Conservation (phyloP, 176 grass and related monocot genomes). For the Oryza nivara region DNA sequence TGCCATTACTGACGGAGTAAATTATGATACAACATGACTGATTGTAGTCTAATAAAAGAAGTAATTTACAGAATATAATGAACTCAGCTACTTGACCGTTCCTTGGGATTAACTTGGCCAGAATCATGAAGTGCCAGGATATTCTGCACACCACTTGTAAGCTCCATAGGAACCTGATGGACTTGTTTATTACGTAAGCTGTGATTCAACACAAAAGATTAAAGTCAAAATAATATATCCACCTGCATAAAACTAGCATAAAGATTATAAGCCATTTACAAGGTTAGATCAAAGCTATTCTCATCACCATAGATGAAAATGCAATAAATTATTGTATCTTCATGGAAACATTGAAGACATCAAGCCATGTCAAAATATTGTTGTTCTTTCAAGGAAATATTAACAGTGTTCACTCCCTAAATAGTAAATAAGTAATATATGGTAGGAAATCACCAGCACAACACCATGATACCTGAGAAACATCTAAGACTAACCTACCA, state of each 20-base stretch:
- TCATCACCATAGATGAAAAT: conserved; percentile 7
- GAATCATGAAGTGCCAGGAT: conserved; percentile 83
- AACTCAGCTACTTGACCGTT: conserved; percentile 47
- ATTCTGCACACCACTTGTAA: conserved; percentile 83
- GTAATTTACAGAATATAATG: conserved; percentile 33
- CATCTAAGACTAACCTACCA: conserved; percentile 14
- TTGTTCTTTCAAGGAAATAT: not conserved
- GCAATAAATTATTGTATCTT: conserved; percentile 17
- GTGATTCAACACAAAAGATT: conserved; percentile 45
- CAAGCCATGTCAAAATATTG: conserved; percentile 21
- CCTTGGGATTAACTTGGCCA: conserved; percentile 92
- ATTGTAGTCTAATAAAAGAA: conserved; percentile 20
- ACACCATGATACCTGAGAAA: conserved; percentile 10
- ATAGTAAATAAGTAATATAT: not conserved
- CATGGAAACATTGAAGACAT: not conserved
- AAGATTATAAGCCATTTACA: conserved; percentile 29
- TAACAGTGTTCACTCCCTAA: not conserved
- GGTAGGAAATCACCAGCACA: conserved; percentile 11
- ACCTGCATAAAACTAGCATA: conserved; percentile 6
- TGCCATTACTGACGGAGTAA: conserved; percentile 13
- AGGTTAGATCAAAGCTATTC: conserved; percentile 12
- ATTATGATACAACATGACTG: conserved; percentile 6
- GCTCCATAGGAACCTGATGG: conserved; percentile 66
- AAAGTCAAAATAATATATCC: conserved; percentile 32
- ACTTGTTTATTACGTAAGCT: conserved; percentile 96